Percentiles rank a stretch among this genome's conserved stretches.
phyloP scores from a whole-genome alignment of 257 asterid genomes.

The Lycium ferocissimum region DNA sequence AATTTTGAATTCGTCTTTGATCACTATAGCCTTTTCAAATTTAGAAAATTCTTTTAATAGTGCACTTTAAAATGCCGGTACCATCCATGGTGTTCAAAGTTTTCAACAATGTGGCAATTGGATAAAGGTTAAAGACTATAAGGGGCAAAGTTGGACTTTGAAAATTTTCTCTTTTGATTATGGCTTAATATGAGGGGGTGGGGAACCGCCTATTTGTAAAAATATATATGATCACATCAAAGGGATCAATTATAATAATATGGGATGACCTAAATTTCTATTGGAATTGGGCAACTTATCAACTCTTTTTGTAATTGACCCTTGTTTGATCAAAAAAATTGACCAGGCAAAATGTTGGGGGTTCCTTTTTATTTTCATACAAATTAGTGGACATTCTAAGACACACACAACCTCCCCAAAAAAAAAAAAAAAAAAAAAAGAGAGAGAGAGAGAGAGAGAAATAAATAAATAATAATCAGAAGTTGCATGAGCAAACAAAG shows the following conservation, averaged over 20 bases:
- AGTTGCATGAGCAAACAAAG: constrained; percentile 27
- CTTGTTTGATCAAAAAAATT: constrained; percentile 24
- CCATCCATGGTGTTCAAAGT: constrained; percentile 28
- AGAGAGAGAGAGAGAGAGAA: background rate
- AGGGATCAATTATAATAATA: constrained; percentile 35
- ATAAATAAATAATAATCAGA: background rate
- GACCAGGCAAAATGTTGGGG: constrained; percentile 5
- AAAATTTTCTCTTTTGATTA: constrained; percentile 2
- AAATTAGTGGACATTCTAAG: background rate
- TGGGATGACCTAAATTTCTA: constrained; percentile 35
- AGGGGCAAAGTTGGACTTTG: constrained; percentile 27
- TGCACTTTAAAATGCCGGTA: constrained; percentile 24
- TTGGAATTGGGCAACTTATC: constrained; percentile 25
- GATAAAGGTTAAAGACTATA: background rate
- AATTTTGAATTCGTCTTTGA: background rate
- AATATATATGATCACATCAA: constrained; percentile 42
- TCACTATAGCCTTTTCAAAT: background rate
- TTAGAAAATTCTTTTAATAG: background rate
- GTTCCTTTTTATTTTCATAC: background rate
- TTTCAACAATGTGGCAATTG: background rate
- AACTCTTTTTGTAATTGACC: constrained; percentile 40
- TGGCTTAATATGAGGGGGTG: background rate
- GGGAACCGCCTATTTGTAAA: constrained; percentile 46
- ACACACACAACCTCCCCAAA: too few relatives aligned
- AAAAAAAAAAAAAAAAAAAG: background rate